phyloP scores from a whole-genome alignment of 805 yeast species.

The Metschnikowia gelsemii region DNA sequence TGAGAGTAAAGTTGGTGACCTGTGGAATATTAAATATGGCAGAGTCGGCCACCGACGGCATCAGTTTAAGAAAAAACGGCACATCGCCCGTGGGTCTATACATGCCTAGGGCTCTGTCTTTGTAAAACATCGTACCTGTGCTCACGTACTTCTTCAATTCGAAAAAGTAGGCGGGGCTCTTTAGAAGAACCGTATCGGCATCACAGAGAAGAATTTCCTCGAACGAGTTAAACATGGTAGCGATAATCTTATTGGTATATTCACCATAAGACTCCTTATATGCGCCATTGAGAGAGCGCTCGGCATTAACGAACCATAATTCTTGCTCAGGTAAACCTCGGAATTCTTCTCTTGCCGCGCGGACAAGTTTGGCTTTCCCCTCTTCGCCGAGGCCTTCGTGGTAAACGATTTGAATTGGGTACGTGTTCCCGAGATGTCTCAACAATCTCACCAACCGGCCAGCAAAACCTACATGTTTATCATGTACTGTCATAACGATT shows the following conservation, averaged over 20 bases:
- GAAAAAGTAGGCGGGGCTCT: constrained; percentile 30
- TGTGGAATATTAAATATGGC: constrained; percentile 33
- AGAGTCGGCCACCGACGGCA: constrained; percentile 38
- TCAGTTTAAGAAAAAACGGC: constrained; percentile 45
- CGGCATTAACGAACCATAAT: constrained; percentile 38
- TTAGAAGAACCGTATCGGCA: constrained; percentile 50
- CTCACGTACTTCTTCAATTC: constrained; percentile 31
- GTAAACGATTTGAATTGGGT: constrained; percentile 44
- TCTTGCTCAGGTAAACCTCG: constrained; percentile 29
- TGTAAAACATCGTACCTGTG: constrained; percentile 28
- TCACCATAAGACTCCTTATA: constrained; percentile 34
- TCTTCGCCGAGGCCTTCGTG: constrained; percentile 16
- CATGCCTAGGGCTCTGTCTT: constrained; percentile 24
- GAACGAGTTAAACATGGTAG: constrained; percentile 17
- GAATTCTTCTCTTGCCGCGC: constrained; percentile 13
- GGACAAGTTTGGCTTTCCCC: constrained; percentile 5
- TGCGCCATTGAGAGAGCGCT: constrained; percentile 19
- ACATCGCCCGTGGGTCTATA: constrained; percentile 33
- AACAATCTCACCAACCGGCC: constrained; percentile 27
- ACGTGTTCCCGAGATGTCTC: constrained; percentile 31
- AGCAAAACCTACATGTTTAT: constrained; percentile 26
- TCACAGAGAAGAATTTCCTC: constrained; percentile 43
- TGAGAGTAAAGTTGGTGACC: constrained; percentile 31
- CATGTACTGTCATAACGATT: constrained; percentile 38
- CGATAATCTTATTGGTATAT: constrained; percentile 29